phyloP scores from a whole-genome alignment of 345 rosid species.

The Hibiscus syriacus region DNA sequence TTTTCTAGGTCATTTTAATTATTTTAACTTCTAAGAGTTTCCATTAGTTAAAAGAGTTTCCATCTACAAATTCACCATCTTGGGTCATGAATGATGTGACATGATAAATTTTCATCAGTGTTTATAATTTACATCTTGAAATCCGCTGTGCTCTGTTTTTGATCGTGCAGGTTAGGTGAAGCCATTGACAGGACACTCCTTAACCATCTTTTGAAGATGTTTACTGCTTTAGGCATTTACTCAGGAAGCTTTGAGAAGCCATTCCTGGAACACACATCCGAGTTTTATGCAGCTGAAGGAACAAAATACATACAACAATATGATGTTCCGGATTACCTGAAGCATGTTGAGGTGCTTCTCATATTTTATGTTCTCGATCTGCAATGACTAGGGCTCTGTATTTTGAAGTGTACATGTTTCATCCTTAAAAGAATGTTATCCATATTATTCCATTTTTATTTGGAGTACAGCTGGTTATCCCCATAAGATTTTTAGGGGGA shows the following conservation, averaged over 20 bases:
- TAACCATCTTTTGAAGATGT: conserved; percentile 95
- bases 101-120: conserved; percentile 2
- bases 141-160: conserved; percentile 13
- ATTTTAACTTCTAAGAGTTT: background rate
- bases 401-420: background rate
- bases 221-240: conserved; percentile 92
- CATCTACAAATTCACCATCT: background rate
- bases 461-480: background rate
- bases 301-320: conserved; percentile 93
- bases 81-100: background rate
- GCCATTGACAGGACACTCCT: conserved; percentile 82
- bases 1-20: background rate
- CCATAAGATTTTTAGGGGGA: background rate
- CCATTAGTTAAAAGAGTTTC: too few relatives aligned
- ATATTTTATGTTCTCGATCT: background rate
- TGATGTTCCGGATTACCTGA: conserved; percentile 93
- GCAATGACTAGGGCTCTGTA: background rate
- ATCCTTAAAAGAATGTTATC: background rate
- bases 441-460: background rate
- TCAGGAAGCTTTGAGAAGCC: conserved; percentile 86
- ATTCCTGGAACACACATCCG: conserved; percentile 87
- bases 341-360: conserved; percentile 84
- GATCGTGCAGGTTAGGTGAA: conserved; percentile 71
- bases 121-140: background rate
- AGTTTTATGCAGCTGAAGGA: conserved; percentile 96